Conservation (phyloP, 148 eudicot species). For the Diospyros lotus region DNA sequence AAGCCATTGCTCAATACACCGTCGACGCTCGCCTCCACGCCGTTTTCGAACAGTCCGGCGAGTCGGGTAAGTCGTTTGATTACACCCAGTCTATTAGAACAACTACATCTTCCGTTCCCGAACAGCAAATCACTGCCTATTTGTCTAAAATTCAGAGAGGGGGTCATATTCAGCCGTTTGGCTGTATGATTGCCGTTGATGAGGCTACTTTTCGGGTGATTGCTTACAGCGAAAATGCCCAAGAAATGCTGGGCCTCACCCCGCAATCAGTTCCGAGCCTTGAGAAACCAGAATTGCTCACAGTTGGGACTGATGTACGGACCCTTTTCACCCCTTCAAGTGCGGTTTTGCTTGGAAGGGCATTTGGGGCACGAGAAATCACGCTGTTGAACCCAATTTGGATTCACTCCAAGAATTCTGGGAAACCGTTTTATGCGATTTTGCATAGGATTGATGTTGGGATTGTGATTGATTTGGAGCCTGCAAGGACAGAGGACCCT, state of each 20-base stretch:
- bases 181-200: slow-evolving; percentile 72
- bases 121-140: slow-evolving; percentile 73
- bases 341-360: slow-evolving; percentile 46
- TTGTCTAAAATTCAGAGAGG: slow-evolving; percentile 83
- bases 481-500: slow-evolving; percentile 81
- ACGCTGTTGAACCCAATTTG: slow-evolving; percentile 76
- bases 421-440: slow-evolving; percentile 86
- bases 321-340: slow-evolving; percentile 58
- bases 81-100: slow-evolving; percentile 64
- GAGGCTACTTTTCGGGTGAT: slow-evolving; percentile 56
- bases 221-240: slow-evolving; percentile 66
- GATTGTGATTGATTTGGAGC: slow-evolving; percentile 86
- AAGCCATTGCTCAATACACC: slow-evolving; percentile 69
- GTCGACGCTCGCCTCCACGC: slow-evolving; percentile 81
- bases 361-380: slow-evolving; percentile 68
- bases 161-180: slow-evolving; percentile 82
- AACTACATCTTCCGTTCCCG: slow-evolving; percentile 45
- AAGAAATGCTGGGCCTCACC: slow-evolving; percentile 54
- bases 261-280: slow-evolving; percentile 64
- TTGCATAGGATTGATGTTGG: slow-evolving; percentile 94
- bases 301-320: slow-evolving; percentile 65
- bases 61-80: slow-evolving; percentile 73
- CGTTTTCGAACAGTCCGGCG: slow-evolving; percentile 71
- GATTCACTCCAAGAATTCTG: slow-evolving; percentile 69
- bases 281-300: slow-evolving; percentile 35